Conservation (phyloP, 2,329 filamentous ascomycete species). For the Colletotrichum sansevieriae region DNA sequence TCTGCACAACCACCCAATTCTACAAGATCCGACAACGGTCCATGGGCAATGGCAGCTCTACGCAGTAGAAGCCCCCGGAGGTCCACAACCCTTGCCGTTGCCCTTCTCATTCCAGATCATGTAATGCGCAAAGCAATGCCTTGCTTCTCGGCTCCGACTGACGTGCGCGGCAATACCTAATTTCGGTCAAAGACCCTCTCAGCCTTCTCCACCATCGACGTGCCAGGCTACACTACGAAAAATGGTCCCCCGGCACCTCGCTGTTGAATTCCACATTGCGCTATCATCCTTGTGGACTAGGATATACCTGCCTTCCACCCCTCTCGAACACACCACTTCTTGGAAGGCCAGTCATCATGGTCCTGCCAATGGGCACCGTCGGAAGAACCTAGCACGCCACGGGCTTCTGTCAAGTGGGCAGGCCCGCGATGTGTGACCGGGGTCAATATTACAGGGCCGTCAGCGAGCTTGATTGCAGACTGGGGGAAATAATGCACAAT, state of each 20-base stretch:
- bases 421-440: constrained; percentile 27
- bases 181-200: constrained; percentile 24
- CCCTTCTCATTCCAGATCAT: constrained; percentile 14
- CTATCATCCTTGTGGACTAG: constrained; percentile 38
- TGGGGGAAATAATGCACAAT: neutral
- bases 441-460: constrained; percentile 18
- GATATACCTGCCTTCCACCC: constrained; percentile 17
- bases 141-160: constrained; percentile 30
- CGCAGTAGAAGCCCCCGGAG: constrained; percentile 10
- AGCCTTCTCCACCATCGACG: constrained; percentile 27
- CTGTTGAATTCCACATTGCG: constrained; percentile 40
- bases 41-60: neutral
- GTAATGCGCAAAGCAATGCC: constrained; percentile 5
- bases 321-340: constrained; percentile 16
- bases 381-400: constrained; percentile 34
- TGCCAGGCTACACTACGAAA: constrained; percentile 5
- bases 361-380: constrained; percentile 38
- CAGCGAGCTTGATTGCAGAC: constrained; percentile 19
- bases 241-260: constrained; percentile 32
- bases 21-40: neutral
- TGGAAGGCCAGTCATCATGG: constrained; percentile 8
- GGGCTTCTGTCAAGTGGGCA: constrained; percentile 29
- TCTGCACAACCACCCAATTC: constrained; percentile 1
- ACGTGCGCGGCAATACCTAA: constrained; percentile 26
- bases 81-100: constrained; percentile 7